phyloP scores from a whole-genome alignment of 257 asterid species.

The Catharanthus roseus region DNA sequence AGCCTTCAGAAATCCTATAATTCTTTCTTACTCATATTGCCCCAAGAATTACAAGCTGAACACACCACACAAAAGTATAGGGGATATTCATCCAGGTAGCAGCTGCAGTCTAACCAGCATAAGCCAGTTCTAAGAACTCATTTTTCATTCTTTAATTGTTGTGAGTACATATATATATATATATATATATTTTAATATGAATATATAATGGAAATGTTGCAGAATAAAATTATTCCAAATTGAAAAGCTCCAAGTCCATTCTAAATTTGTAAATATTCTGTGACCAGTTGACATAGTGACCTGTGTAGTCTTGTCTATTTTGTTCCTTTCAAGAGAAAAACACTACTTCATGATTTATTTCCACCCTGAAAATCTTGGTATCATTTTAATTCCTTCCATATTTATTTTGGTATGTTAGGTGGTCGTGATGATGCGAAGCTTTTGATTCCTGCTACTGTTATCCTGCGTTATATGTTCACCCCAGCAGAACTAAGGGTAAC shows the following conservation, averaged over 20 bases:
- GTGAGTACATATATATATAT: too few relatives aligned
- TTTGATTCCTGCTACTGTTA: constrained; percentile 69
- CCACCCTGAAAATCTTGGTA: not conserved
- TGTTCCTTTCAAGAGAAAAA: not conserved
- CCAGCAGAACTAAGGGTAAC: constrained; percentile 88
- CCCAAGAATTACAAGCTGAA: not conserved
- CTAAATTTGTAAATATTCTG: not conserved
- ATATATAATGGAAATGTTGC: too few relatives aligned
- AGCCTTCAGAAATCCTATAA: not conserved
- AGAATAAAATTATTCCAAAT: not conserved
- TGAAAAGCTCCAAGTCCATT: not conserved
- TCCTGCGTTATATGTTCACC: constrained; percentile 84
- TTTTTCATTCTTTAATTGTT: not conserved
- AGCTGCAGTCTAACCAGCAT: not conserved
- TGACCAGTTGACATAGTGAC: not conserved
- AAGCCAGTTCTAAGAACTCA: not conserved
- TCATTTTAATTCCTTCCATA: constrained; percentile 2
- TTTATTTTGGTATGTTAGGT: constrained; percentile 49
- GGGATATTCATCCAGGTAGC: not conserved
- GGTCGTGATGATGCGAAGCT: constrained; percentile 89
- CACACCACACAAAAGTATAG: too few relatives aligned
- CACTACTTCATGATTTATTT: not conserved
- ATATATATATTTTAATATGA: too few relatives aligned
- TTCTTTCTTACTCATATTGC: not conserved
- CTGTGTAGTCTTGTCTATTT: not conserved